Evolutionary conservation across 83 land plant species (phyloP).

Genomic region (Thuja plicata): DNA sequence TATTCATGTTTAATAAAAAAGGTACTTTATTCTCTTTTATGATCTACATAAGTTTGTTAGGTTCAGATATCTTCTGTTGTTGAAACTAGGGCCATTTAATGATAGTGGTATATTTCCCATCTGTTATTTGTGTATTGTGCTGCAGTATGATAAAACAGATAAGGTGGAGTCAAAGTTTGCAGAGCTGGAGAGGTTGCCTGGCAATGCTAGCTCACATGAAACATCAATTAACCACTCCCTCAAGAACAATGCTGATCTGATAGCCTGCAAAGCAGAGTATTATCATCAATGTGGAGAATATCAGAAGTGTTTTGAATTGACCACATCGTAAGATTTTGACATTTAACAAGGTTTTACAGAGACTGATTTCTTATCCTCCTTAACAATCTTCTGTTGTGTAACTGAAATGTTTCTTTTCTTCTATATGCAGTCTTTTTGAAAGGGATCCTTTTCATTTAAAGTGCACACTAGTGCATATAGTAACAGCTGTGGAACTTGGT

Average conservation of each 20-base stretch:
- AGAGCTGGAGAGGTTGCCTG: constrained; percentile 70
- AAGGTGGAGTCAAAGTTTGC: constrained; percentile 69
- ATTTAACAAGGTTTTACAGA: not conserved
- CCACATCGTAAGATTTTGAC: constrained; percentile 57
- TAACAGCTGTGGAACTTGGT: constrained; percentile 94
- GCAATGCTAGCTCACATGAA: constrained; percentile 31
- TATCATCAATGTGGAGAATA: constrained; percentile 93
- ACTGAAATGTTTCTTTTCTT: not conserved
- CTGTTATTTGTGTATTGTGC: not conserved
- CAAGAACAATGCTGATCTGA: constrained; percentile 83
- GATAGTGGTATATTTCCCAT: too few relatives aligned
- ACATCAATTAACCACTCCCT: constrained; percentile 45
- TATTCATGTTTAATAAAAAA: constrained; percentile 89
- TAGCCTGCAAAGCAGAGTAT: constrained; percentile 93
- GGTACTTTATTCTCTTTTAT: constrained; percentile 32
- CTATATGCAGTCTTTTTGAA: constrained; percentile 70
- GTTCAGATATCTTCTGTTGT: not conserved
- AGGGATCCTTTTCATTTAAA: constrained; percentile 92
- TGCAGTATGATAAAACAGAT: constrained; percentile 79
- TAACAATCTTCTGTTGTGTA: not conserved
- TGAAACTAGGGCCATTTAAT: not conserved
- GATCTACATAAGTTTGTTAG: not conserved
- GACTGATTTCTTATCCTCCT: not conserved
- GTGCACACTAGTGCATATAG: constrained; percentile 84
- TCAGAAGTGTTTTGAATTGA: constrained; percentile 90